Conservation (phyloP, 139 green algal species). For the Haematococcus sp. region DNA sequence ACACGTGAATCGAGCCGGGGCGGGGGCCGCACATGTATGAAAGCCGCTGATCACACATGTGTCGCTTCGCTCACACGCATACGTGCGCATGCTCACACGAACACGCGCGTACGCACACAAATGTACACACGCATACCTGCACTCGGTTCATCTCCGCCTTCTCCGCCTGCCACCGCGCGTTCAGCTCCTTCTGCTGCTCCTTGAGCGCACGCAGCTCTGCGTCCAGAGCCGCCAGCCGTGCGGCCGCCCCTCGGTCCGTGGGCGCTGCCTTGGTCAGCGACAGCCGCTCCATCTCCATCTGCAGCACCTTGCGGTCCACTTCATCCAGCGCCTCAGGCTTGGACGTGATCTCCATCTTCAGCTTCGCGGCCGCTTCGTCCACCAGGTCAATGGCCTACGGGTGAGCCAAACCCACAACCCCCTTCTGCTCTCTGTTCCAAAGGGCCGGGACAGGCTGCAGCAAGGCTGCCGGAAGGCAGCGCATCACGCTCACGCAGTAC, state of each 20-base stretch:
- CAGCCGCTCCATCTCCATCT: constrained; percentile 94
- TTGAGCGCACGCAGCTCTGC: constrained; percentile 79
- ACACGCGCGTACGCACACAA: too few relatives aligned
- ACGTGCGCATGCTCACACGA: too few relatives aligned
- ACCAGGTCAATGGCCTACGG: constrained; percentile 92
- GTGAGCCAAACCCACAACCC: too few relatives aligned
- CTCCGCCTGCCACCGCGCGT: constrained; percentile 78
- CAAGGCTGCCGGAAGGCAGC: too few relatives aligned
- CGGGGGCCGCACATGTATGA: too few relatives aligned
- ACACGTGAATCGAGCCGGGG: too few relatives aligned
- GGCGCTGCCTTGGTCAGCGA: constrained; percentile 67
- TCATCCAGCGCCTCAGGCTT: constrained; percentile 95
- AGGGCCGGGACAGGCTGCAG: too few relatives aligned
- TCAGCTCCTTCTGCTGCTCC: constrained; percentile 72
- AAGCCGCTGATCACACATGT: too few relatives aligned
- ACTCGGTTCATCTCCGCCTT: constrained; percentile 77
- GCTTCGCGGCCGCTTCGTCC: constrained; percentile 94
- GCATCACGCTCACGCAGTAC: too few relatives aligned
- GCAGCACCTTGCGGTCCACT: constrained; percentile 81
- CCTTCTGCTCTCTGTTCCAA: too few relatives aligned
- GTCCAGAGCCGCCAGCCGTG: constrained; percentile 75
- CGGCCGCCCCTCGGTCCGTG: constrained; percentile 60
- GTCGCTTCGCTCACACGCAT: too few relatives aligned
- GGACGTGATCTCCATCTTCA: constrained; percentile 99
- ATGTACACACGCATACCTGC: too few relatives aligned